Evolutionary conservation across 352 stramenopile genomes (phyloP), one percentile per base, ranked within the genome.

Genomic region (Phytophthora pisi): DNA sequence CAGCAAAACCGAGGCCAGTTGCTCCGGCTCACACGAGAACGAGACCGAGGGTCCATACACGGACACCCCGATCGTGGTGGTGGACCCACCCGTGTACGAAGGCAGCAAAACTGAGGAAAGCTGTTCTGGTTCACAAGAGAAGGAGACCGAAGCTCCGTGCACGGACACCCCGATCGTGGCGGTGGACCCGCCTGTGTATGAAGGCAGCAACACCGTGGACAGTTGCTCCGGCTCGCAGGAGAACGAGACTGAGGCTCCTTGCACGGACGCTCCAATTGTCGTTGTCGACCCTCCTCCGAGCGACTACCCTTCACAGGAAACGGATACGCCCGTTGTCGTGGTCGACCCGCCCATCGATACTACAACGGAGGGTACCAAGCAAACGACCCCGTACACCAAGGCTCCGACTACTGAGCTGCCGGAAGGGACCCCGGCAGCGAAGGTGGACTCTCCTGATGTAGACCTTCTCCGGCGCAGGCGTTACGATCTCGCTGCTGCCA

Each of bases 1-100:
- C 2, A 59, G 64, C 56, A 47, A 20, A 38, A 60, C 58, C 23
- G 50, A 67, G 45, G 45, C 5, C 20, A 51, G 45, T 24, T 51
- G 31, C 49, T 31, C 40, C 40, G n/a, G 24, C 6, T 11, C 31
- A 13, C 31, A 38, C 3, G 31, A 38, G 11, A 38, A 38, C 8
- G 31, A 38, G 31, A 62, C 9, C 11, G 40, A 61, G 2, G 6
- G 20, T 7, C 51, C 59, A 13, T 50, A 58, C 31, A 38, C 31
- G 40, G 51, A 55, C 36, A 40, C 50, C 11, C 59, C 59, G 15
- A 16, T 60, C 8, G 51, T 20, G 20, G 20, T 20, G 38, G 53
- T 64, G 20, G 53, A 68, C 26, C 34, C 45, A n/a, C 61, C 53
- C 4, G 49, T 60, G 51, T 54, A 69, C 30, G 49, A 61, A 3